Percentiles rank a stretch among this genome's conserved stretches.
These are phyloP conservation scores for Hyaloscypha variabilis DNA, from an alignment of 495 filamentous ascomycete species.

Conservation along the genomic window DNA sequence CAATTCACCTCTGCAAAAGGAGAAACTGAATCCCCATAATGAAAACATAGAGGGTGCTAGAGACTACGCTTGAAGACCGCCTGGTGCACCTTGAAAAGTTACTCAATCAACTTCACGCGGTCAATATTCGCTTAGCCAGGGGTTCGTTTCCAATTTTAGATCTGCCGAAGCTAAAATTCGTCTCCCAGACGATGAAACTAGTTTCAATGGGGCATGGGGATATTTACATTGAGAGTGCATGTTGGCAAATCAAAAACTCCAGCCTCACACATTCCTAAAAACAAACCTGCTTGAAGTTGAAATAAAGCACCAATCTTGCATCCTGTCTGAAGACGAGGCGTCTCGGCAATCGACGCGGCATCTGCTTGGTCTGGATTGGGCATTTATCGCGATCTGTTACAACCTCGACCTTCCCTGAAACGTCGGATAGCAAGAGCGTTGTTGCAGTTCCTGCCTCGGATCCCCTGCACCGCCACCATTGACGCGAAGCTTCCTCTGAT, in stretches of 20 bases:
- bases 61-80: no score
- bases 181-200: neutral
- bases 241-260: neutral
- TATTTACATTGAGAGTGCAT: neutral
- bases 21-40: no score
- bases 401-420: slow-evolving; percentile 6
- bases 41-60: no score
- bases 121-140: neutral
- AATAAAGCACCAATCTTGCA: neutral
- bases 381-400: slow-evolving; percentile 5
- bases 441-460: slow-evolving; percentile 15
- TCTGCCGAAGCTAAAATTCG: neutral
- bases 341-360: neutral
- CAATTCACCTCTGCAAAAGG: no score
- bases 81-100: no score
- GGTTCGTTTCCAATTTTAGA: neutral
- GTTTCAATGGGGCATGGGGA: neutral
- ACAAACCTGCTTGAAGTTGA: neutral
- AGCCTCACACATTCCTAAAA: neutral
- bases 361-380: neutral
- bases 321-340: neutral
- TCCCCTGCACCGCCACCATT: neutral
- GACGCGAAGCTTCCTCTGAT: slow-evolving; percentile 2
- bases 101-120: neutral
- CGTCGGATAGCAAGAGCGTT: slow-evolving; percentile 14